Percentiles rank a stretch among this genome's conserved stretches.
Conservation (phyloP, 1,284 basidiomycete genomes). For the Microbotryomycetes sp. region DNA sequence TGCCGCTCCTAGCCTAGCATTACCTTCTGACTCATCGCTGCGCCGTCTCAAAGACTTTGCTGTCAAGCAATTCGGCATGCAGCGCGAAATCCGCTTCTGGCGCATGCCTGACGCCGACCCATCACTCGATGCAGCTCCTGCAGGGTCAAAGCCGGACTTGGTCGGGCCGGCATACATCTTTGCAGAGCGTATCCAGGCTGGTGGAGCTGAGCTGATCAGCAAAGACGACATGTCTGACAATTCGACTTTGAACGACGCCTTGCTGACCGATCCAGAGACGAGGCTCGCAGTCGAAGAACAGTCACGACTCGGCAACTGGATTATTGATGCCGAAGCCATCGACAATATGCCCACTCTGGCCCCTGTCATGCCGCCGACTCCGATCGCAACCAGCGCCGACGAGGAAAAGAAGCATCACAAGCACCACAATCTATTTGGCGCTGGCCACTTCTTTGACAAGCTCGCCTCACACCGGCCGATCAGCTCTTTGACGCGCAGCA, state of each 20-base stretch:
- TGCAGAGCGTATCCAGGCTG: slow-evolving; percentile 32
- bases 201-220: slow-evolving; percentile 32
- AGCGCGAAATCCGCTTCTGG: slow-evolving; percentile 15
- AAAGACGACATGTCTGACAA: slow-evolving; percentile 19
- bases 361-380: neutral
- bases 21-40: slow-evolving; percentile 34
- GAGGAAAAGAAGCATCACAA: slow-evolving; percentile 6
- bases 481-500: neutral
- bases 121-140: neutral
- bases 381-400: neutral
- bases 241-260: slow-evolving; percentile 37
- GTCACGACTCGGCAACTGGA: slow-evolving; percentile 31
- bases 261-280: slow-evolving; percentile 18
- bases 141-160: neutral
- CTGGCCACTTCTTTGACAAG: neutral
- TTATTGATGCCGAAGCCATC: slow-evolving; percentile 28
- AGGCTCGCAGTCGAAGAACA: slow-evolving; percentile 39
- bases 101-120: slow-evolving; percentile 13
- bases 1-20: slow-evolving; percentile 15
- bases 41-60: slow-evolving; percentile 33
- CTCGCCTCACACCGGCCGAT: neutral
- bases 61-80: slow-evolving; percentile 11
- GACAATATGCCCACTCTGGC: neutral
- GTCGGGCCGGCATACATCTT: slow-evolving; percentile 26
- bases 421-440: slow-evolving; percentile 5